phyloP scores from a whole-genome alignment of 1,139 yeast genomes.

The Yamadazyma oceani region DNA sequence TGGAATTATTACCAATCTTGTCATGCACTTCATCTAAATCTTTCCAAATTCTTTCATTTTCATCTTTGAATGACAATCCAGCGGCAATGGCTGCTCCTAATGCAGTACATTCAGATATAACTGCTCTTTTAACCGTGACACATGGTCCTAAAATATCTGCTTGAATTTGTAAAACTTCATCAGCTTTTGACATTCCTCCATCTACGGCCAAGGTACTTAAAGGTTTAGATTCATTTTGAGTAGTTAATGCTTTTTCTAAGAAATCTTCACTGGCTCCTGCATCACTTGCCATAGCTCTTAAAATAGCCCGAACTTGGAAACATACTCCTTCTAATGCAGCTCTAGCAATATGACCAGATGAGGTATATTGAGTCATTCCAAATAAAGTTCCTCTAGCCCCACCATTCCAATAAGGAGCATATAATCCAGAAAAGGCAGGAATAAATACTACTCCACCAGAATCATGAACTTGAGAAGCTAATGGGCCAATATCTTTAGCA shows the following conservation, averaged over 20 bases:
- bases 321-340: constrained; percentile 96
- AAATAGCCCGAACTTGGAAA: constrained; percentile 87
- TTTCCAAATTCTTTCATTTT: constrained; percentile 69
- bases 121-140: constrained; percentile 78
- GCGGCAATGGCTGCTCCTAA: constrained; percentile 97
- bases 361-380: constrained; percentile 88
- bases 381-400: constrained; percentile 91
- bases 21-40: constrained; percentile 62
- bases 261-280: constrained; percentile 58
- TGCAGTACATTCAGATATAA: constrained; percentile 89
- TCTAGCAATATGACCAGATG: constrained; percentile 84
- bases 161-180: constrained; percentile 91
- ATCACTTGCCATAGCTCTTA: constrained; percentile 87
- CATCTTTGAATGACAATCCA: constrained; percentile 66
- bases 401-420: constrained; percentile 96
- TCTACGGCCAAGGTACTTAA: constrained; percentile 73
- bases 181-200: constrained; percentile 94
- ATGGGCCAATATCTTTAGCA: constrained; percentile 87
- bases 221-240: constrained; percentile 46
- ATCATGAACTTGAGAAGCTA: constrained; percentile 78
- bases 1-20: constrained; percentile 32
- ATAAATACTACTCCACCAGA: constrained; percentile 94
- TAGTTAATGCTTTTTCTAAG: constrained; percentile 41
- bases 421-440: constrained; percentile 91
- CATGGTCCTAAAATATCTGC: constrained; percentile 88